A percentile compares a stretch with the other conserved stretches of the same genome.
These are phyloP conservation scores for Vanderwaltozyma verrucispora DNA, from an alignment of 805 yeast species.

Conservation along the genomic window DNA sequence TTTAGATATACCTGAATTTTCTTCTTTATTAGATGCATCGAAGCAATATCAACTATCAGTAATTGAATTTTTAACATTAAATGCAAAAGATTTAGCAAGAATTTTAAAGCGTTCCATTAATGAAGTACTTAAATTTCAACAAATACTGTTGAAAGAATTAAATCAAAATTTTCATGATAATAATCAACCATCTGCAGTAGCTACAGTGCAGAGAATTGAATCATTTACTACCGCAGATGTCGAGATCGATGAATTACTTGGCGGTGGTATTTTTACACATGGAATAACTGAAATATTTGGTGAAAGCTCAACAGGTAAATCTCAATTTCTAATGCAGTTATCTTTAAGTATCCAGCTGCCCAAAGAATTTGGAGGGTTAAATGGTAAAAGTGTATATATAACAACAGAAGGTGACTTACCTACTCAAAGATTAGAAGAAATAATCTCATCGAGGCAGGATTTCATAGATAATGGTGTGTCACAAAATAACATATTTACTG, in stretches of 20 bases:
- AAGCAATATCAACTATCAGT: conserved; percentile 27
- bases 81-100: conserved; percentile 28
- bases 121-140: conserved; percentile 25
- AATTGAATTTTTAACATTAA: conserved; percentile 33
- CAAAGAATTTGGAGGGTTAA: conserved; percentile 36
- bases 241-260: conserved; percentile 37
- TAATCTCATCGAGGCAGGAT: conserved; percentile 28
- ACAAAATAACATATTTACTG: conserved; percentile 36
- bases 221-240: conserved; percentile 45
- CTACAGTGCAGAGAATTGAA: neutral
- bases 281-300: conserved; percentile 71
- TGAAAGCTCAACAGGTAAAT: conserved; percentile 76
- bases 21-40: conserved; percentile 22
- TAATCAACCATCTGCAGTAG: conserved; percentile 1
- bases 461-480: conserved; percentile 31
- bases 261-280: conserved; percentile 49
- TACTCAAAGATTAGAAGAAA: conserved; percentile 50
- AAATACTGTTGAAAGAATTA: conserved; percentile 10
- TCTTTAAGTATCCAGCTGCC: conserved; percentile 50
- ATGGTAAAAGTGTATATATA: conserved; percentile 50
- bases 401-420: conserved; percentile 71
- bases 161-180: conserved; percentile 6
- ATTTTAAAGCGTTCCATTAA: conserved; percentile 26
- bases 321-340: conserved; percentile 65
- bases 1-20: conserved; percentile 27